Evolutionary conservation across 1,284 basidiomycete genomes (phyloP).

Genomic region (Moniliophthora roreri): DNA sequence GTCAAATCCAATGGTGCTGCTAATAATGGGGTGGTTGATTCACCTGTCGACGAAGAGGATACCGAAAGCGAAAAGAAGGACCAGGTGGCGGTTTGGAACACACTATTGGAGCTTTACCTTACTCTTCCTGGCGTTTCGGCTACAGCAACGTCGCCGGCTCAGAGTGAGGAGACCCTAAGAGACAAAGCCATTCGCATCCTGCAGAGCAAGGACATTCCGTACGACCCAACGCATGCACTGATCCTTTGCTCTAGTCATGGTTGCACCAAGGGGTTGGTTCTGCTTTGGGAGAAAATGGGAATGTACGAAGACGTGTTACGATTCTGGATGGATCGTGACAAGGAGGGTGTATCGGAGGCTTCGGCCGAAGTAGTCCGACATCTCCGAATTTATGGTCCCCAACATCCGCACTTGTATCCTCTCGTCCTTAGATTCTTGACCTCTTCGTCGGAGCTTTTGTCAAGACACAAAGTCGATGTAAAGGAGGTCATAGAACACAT

Average conservation of each 20-base stretch:
- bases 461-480: constrained; percentile 72
- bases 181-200: constrained; percentile 75
- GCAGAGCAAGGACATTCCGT: constrained; percentile 65
- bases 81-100: constrained; percentile 93
- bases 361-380: constrained; percentile 73
- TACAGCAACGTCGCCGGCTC: constrained; percentile 6
- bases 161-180: constrained; percentile 32
- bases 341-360: constrained; percentile 42
- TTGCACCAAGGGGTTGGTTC: constrained; percentile 84
- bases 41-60: constrained; percentile 21
- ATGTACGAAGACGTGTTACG: constrained; percentile 96
- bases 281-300: constrained; percentile 90
- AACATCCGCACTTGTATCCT: constrained; percentile 79
- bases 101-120: constrained; percentile 92
- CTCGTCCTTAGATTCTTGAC: constrained; percentile 91
- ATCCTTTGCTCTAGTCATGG: constrained; percentile 86
- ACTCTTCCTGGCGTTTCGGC: constrained; percentile 36
- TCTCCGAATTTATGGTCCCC: constrained; percentile 72
- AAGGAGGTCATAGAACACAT: constrained; percentile 72
- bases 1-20: not conserved
- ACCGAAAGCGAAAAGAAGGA: constrained; percentile 63
- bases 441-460: constrained; percentile 68
- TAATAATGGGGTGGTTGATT: not conserved
- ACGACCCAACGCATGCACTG: constrained; percentile 89
- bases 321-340: constrained; percentile 83